Conservation (phyloP, 2,329 filamentous ascomycete genomes). For the Microsporum audouinii region DNA sequence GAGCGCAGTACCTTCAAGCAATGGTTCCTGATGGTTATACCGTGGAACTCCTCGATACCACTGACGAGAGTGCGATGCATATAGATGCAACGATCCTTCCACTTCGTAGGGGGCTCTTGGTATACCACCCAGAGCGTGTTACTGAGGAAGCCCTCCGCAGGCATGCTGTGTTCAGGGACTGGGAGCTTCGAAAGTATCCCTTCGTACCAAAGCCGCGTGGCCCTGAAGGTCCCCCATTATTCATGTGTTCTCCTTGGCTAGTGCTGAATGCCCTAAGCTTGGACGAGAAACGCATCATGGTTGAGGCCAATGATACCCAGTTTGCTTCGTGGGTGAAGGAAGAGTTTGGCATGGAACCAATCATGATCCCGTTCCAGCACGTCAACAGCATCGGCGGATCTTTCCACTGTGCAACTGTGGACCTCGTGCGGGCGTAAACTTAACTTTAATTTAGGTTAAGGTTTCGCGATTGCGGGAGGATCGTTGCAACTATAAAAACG, state of each 20-base stretch:
- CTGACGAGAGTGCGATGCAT: slow-evolving; percentile 23
- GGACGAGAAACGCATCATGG: slow-evolving; percentile 19
- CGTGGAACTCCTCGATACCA: slow-evolving; percentile 20
- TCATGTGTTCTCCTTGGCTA: slow-evolving; percentile 22
- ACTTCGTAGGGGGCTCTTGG: slow-evolving; percentile 19
- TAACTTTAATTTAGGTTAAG: too few species aligned
- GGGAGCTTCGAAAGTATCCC: slow-evolving; percentile 21
- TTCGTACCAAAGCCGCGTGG: slow-evolving; percentile 8
- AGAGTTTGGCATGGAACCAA: slow-evolving; percentile 16
- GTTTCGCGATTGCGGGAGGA: too few species aligned
- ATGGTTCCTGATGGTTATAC: slow-evolving; percentile 20
- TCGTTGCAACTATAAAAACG: too few species aligned
- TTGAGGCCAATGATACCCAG: slow-evolving; percentile 19
- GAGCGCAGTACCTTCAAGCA: slow-evolving; percentile 22
- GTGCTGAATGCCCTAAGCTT: slow-evolving; percentile 20
- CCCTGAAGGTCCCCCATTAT: slow-evolving; percentile 17
- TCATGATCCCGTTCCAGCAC: slow-evolving; percentile 22
- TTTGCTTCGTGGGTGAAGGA: slow-evolving; percentile 11
- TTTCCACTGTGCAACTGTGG: slow-evolving; percentile 14
- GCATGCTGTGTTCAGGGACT: slow-evolving; percentile 19
- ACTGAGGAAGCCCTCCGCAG: slow-evolving; percentile 16
- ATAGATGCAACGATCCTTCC: slow-evolving; percentile 26
- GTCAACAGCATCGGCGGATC: slow-evolving; percentile 25
- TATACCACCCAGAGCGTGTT: slow-evolving; percentile 21
- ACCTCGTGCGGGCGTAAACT: neutral